Conservation (phyloP, 768 basidiomycete species). For the Boletus subparvulus region DNA sequence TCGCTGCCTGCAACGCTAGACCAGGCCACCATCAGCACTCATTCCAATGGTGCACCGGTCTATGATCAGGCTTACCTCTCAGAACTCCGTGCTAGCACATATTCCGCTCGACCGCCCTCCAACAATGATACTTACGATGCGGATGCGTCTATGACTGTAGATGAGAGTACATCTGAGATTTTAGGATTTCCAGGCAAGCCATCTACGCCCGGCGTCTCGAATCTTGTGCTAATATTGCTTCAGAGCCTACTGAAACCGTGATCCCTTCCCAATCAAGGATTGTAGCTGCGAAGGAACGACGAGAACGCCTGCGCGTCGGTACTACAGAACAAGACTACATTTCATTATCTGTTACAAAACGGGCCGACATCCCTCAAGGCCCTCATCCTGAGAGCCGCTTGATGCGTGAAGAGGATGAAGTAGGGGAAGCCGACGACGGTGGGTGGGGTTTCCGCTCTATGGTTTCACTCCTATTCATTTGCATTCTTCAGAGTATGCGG, state of each 20-base stretch:
- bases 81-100: conserved; percentile 78
- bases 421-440: conserved; percentile 90
- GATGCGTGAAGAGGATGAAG: conserved; percentile 81
- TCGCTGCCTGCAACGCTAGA: conserved; percentile 49
- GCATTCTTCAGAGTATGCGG: conserved; percentile 64
- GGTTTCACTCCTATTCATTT: conserved; percentile 7
- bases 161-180: conserved; percentile 36
- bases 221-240: conserved; percentile 3
- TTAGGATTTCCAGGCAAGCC: conserved; percentile 31
- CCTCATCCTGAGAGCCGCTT: conserved; percentile 86
- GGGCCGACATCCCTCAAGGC: conserved; percentile 54
- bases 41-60: conserved; percentile 49
- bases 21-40: conserved; percentile 50
- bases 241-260: conserved; percentile 40
- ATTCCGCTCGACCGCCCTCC: conserved; percentile 47
- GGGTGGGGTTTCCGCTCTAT: conserved; percentile 19
- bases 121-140: conserved; percentile 45
- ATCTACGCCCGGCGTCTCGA: not conserved
- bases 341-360: conserved; percentile 66
- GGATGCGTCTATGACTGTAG: conserved; percentile 48
- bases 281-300: conserved; percentile 68
- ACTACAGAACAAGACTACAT: conserved; percentile 69
- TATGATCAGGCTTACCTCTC: conserved; percentile 75
- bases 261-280: conserved; percentile 76
- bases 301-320: conserved; percentile 61